phyloP scores from a whole-genome alignment of 345 rosid species.

The Brassica rapa region DNA sequence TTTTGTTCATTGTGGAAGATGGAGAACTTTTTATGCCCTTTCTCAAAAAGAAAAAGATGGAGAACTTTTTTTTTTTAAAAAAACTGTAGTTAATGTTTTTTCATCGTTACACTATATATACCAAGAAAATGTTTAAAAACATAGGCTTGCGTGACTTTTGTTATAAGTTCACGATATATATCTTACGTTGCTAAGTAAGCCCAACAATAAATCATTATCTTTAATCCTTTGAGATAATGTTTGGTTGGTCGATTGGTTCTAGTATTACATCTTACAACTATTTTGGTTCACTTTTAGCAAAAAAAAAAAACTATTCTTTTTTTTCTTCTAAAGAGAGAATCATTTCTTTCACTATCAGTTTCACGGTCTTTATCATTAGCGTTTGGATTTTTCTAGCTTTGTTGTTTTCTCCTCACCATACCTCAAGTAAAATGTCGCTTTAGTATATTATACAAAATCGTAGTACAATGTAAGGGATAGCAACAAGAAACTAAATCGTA shows the following conservation, averaged over 20 bases:
- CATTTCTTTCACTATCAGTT: neutral
- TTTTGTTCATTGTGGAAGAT: neutral
- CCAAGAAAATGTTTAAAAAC: too few species aligned
- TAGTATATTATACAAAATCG: neutral
- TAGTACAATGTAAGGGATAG: neutral
- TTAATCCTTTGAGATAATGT: slow-evolving; percentile 15
- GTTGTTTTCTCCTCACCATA: neutral
- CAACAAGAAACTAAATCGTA: neutral
- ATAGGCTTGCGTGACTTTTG: too few species aligned
- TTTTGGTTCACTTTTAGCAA: neutral
- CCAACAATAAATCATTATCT: neutral
- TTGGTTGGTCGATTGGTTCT: slow-evolving; percentile 18
- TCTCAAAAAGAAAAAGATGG: too few species aligned
- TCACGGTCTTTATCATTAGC: neutral
- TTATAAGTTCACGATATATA: neutral
- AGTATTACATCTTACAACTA: neutral
- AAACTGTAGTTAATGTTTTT: too few species aligned
- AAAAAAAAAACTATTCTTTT: neutral
- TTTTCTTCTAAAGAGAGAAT: neutral
- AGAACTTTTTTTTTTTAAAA: too few species aligned
- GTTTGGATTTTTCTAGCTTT: neutral
- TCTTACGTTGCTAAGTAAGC: neutral
- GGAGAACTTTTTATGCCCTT: too few species aligned
- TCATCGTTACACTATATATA: too few species aligned
- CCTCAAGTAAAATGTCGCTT: neutral